A percentile compares a stretch with the other conserved stretches of the same genome.
These are phyloP conservation scores for Adansonia digitata DNA, from an alignment of 345 rosid species.

Conservation along the genomic window DNA sequence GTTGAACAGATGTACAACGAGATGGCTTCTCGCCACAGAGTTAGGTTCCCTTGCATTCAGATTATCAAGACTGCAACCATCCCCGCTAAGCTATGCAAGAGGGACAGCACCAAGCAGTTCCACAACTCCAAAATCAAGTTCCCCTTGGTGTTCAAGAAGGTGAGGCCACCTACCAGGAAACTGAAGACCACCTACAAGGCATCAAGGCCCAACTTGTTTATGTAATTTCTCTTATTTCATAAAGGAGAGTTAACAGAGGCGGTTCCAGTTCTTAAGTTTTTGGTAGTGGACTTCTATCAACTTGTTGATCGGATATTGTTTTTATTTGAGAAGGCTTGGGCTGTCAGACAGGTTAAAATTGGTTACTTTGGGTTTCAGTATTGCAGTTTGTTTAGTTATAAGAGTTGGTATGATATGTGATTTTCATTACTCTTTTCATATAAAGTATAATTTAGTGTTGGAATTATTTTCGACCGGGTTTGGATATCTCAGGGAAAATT, in stretches of 20 bases:
- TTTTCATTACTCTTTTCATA: not conserved
- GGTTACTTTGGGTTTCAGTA: constrained; percentile 8
- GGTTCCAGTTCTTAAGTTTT: constrained; percentile 13
- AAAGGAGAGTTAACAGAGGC: not conserved
- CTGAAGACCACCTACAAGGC: too few relatives aligned
- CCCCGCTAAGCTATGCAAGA: constrained; percentile 39
- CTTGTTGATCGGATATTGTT: constrained; percentile 15
- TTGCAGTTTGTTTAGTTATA: not conserved
- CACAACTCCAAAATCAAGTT: too few relatives aligned
- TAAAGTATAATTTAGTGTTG: too few relatives aligned
- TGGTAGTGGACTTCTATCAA: constrained; percentile 4
- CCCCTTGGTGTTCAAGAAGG: constrained; percentile 37
- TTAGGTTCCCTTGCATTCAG: constrained; percentile 59
- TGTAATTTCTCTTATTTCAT: constrained; percentile 24
- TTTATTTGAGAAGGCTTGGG: constrained; percentile 5
- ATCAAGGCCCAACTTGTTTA: too few relatives aligned
- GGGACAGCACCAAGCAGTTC: constrained; percentile 58
- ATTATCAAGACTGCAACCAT: constrained; percentile 53
- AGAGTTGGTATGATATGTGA: not conserved
- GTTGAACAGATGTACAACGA: constrained; percentile 61
- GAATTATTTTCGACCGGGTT: too few relatives aligned
- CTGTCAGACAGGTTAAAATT: not conserved
- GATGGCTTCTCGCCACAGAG: constrained; percentile 61
- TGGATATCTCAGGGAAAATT: not conserved
- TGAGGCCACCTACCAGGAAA: constrained; percentile 50